A percentile compares a stretch with the other conserved stretches of the same genome.
Conservation (phyloP, 2,329 filamentous ascomycete species). For the Bipolaris zeicola region DNA sequence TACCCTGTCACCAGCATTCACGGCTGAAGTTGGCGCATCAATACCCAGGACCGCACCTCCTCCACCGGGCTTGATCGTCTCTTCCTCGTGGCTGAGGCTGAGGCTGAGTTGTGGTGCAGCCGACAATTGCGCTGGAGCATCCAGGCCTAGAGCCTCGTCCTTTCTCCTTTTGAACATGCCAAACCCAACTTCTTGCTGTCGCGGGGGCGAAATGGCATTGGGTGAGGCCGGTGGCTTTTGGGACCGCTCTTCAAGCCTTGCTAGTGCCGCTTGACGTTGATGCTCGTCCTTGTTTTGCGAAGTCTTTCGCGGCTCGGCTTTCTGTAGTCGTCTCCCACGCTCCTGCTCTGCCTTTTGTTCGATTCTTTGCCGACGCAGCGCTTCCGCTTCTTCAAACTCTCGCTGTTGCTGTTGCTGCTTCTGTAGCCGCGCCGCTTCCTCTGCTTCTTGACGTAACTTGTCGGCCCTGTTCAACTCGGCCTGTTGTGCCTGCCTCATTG, state of each 20-base stretch:
- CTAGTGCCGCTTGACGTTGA: constrained; percentile 31
- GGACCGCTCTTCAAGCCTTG: constrained; percentile 31
- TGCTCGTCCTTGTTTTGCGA: constrained; percentile 33
- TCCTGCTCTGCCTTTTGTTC: constrained; percentile 41
- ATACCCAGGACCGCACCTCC: constrained; percentile 60
- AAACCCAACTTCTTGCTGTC: constrained; percentile 38
- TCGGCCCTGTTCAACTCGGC: constrained; percentile 38
- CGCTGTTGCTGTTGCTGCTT: constrained; percentile 36
- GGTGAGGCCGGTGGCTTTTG: constrained; percentile 28
- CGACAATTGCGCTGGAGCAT: constrained; percentile 22
- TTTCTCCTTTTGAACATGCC: constrained; percentile 44
- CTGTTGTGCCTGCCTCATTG: constrained; percentile 37
- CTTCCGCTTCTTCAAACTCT: constrained; percentile 38
- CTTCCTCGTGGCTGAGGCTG: constrained; percentile 26
- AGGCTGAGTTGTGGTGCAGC: constrained; percentile 34
- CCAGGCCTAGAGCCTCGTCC: constrained; percentile 34
- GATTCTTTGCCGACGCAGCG: constrained; percentile 36
- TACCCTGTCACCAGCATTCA: constrained; percentile 78
- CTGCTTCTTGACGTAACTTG: constrained; percentile 31
- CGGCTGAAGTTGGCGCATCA: constrained; percentile 80
- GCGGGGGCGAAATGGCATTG: constrained; percentile 38
- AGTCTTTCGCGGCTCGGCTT: constrained; percentile 34
- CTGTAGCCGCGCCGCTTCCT: constrained; percentile 37
- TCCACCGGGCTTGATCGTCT: constrained; percentile 52
- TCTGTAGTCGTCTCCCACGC: constrained; percentile 40